Base-by-base conservation (phyloP, 768 basidiomycete species). In the Rhodosporidiobolus sp. region DNA sequence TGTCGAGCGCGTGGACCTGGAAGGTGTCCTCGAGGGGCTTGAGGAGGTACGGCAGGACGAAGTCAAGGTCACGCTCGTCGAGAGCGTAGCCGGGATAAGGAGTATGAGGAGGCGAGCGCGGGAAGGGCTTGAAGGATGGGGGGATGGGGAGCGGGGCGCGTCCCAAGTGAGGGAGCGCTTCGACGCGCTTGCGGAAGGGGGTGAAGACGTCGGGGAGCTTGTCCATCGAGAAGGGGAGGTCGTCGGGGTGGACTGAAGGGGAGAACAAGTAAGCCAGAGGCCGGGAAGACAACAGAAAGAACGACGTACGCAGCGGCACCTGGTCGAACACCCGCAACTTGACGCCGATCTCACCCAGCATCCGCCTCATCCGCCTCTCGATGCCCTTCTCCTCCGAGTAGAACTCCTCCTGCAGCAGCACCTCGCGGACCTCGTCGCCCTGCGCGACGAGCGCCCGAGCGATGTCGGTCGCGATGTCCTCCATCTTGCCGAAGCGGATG, bases 131-230 rank as follows among this genome's bases (percentile, higher is more conserved):
- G 69, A 79, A 75, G 9, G 52, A 34, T 2, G 52, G 7, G 5
- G 77, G 77, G 45, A 73, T 57, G 3, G 75, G 65, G 32, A 81
- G 69, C 1, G 80, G 80, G 16, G 78, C 62, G 17, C 81, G 78
- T n/a, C 83, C 75, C 79, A 83, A 81, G 19, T 78, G 77, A 0
- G 79, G 79, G 17, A 83, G 75, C 1, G 79, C 81, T 73, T 84
- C 84, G 46, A 83, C 81, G 34, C 78, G 77, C 74, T 82, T 83
- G 46, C 84, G 77, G 74, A 84, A 84, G 8, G 76, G 75, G 1
- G 84, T 84, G 66, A 83, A 84, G 59, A 83, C 81, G 75, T 83
- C 81, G 10, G 82, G 83, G 9, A 80, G 80, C 8, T 77, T 63
- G 14, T 61, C 57, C 28, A 79, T 62, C 2, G 78, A 38, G 73